phyloP scores from a whole-genome alignment of 1,284 basidiomycete species.

The Leccinum pachyderme region DNA sequence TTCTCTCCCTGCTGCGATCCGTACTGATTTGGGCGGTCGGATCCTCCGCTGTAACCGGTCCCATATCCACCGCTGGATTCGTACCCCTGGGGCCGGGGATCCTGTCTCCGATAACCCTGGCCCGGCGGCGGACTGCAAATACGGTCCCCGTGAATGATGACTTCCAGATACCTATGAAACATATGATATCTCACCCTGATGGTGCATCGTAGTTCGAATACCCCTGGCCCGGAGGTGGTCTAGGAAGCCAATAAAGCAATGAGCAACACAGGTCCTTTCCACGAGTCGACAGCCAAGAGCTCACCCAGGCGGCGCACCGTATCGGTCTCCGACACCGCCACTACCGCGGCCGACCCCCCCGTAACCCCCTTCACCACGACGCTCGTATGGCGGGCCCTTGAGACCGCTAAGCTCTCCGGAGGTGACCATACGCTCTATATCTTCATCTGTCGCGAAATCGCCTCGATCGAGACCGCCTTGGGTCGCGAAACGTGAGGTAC shows the following conservation, averaged over 20 bases:
- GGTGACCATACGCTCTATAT: conserved; percentile 23
- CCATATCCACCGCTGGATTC: conserved; percentile 1
- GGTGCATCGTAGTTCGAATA: conserved; percentile 21
- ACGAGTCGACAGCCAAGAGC: neutral
- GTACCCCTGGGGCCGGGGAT: conserved; percentile 6
- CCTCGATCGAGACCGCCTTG: conserved; percentile 23
- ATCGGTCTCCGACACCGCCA: neutral
- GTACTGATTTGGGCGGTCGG: conserved; percentile 17
- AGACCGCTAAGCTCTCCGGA: conserved; percentile 13
- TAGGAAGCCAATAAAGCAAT: neutral
- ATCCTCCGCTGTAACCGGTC: conserved; percentile 1
- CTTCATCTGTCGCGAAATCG: conserved; percentile 31
- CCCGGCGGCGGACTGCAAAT: conserved; percentile 17
- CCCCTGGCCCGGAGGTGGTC: conserved; percentile 12
- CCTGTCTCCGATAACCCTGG: conserved; percentile 10
- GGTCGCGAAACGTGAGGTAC: neutral
- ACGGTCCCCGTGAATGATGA: neutral
- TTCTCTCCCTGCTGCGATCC: conserved; percentile 9
- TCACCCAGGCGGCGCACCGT: conserved; percentile 20
- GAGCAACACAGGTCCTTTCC: neutral
- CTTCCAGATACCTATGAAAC: neutral
- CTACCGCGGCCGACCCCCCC: neutral
- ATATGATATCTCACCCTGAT: conserved; percentile 14
- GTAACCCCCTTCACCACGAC: neutral
- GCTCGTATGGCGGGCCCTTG: neutral